phyloP scores from a whole-genome alignment of 345 rosid genomes.

The Dimocarpus longan region DNA sequence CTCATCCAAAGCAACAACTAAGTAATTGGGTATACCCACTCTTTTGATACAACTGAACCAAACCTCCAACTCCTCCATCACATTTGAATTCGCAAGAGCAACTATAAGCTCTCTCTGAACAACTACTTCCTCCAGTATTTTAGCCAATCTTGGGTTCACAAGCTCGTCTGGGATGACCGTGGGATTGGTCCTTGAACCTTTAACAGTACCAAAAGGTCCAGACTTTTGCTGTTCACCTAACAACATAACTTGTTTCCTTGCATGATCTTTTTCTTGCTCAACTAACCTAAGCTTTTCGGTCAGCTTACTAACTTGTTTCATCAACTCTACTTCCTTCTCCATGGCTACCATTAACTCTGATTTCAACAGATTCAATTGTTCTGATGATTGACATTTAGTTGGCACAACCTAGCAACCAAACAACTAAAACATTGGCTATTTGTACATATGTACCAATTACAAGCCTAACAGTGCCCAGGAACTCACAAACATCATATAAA shows the following conservation, averaged over 20 bases:
- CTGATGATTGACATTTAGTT: slow-evolving; percentile 67
- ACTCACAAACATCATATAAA: not conserved
- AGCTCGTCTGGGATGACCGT: slow-evolving; percentile 65
- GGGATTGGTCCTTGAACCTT: slow-evolving; percentile 74
- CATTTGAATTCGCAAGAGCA: slow-evolving; percentile 85
- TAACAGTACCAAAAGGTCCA: slow-evolving; percentile 89
- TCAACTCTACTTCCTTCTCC: slow-evolving; percentile 64
- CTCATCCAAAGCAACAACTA: slow-evolving; percentile 84
- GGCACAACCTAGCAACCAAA: slow-evolving; percentile 40
- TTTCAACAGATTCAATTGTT: slow-evolving; percentile 61
- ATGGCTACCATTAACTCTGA: slow-evolving; percentile 53
- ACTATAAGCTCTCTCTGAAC: slow-evolving; percentile 75
- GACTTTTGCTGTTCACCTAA: slow-evolving; percentile 76
- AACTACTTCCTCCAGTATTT: slow-evolving; percentile 63
- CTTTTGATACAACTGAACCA: slow-evolving; percentile 82
- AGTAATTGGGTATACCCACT: slow-evolving; percentile 68
- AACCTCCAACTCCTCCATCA: slow-evolving; percentile 71
- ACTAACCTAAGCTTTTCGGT: slow-evolving; percentile 59
- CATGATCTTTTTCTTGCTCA: slow-evolving; percentile 73
- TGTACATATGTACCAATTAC: not conserved
- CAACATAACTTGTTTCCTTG: slow-evolving; percentile 71
- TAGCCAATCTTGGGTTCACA: slow-evolving; percentile 78
- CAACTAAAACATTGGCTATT: not conserved
- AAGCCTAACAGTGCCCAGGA: not conserved
- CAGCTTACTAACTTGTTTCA: slow-evolving; percentile 62